Percentiles rank a stretch among this genome's conserved stretches.
phyloP scores from a whole-genome alignment of 2,329 filamentous ascomycete species.

The Aspergillus hiratsukae region DNA sequence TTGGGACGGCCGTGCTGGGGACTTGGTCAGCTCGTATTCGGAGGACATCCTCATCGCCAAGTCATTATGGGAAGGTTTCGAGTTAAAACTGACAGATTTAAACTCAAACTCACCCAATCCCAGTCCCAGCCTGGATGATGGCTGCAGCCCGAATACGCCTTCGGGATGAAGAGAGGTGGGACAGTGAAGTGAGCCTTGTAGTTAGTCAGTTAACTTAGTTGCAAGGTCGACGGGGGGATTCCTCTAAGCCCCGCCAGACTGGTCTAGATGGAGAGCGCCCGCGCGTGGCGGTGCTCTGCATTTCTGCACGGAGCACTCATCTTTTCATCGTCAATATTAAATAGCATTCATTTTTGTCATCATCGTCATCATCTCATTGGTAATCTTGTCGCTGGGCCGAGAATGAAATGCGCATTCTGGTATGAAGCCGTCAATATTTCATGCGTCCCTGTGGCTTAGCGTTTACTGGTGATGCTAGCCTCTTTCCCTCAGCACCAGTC shows the following conservation, averaged over 20 bases:
- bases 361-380: not conserved
- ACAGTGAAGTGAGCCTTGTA: not conserved
- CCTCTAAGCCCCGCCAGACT: not conserved
- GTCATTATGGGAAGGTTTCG: not conserved
- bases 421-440: not conserved
- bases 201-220: too few relatives aligned
- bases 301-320: not conserved
- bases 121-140: constrained; percentile 9
- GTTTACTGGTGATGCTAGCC: not conserved
- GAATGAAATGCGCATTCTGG: not conserved
- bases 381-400: not conserved
- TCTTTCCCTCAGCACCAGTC: not conserved
- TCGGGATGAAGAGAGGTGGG: too few relatives aligned
- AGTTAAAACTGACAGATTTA: not conserved
- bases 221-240: not conserved
- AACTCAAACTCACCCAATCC: constrained; percentile 16
- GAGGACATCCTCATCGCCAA: not conserved
- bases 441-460: not conserved
- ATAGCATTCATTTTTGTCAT: not conserved
- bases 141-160: constrained; percentile 9
- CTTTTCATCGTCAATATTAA: not conserved
- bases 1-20: not conserved
- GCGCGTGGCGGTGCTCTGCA: not conserved
- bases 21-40: not conserved
- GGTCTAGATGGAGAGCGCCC: not conserved